Evolutionary conservation across 345 rosid species (phyloP), one percentile per base, ranked within the genome.

Genomic region (Bruguiera parviflora): DNA sequence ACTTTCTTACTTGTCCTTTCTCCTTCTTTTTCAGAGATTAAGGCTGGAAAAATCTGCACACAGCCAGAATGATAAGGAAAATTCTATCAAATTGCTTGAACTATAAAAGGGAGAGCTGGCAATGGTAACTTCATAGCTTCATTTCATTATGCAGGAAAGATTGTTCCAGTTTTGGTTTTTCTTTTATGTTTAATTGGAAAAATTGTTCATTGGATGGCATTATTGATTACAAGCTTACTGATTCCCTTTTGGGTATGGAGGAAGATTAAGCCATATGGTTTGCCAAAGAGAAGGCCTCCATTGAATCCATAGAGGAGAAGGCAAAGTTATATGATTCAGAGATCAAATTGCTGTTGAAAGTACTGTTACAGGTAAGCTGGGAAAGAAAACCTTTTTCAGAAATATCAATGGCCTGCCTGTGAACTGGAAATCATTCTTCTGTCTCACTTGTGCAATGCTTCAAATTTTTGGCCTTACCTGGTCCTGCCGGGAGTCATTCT

Each of bases 31-130:
- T 29, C 82, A 91, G 98, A 80, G 61, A 77, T 77, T 74, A 46
- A 78, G 61, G 70, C 79, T 93, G 80, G 96, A 89, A 71, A 82
- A 75, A 75, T 85, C 88, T 69, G 83, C 73, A 58, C 75, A 81
- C 49, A 73, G 78, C 29, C 86, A 85, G 74, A 77, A 83, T 75
- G 77, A 80, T 57, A 51, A 81, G 83, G 91, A 89, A 81, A 73
- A 61, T 68, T 77, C 81, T 28, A 75, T 83, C 29, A 80, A 27
- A 27, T 27, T 27, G 28, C 28, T 27, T 27, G 28, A 79, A 66
- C 71, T 76, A 80, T 94, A 90, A 76, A 91, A 89, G 84, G 96
- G 91, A 73, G 97, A 91, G 74, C 81, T 93, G 68, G 96, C 96
- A 68, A 81, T 87, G 96, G 98, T 93, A 83, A 28, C 28, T 27